Evolutionary conservation across 306 rosid species (phyloP).

Genomic region (Lotus japonicus): DNA sequence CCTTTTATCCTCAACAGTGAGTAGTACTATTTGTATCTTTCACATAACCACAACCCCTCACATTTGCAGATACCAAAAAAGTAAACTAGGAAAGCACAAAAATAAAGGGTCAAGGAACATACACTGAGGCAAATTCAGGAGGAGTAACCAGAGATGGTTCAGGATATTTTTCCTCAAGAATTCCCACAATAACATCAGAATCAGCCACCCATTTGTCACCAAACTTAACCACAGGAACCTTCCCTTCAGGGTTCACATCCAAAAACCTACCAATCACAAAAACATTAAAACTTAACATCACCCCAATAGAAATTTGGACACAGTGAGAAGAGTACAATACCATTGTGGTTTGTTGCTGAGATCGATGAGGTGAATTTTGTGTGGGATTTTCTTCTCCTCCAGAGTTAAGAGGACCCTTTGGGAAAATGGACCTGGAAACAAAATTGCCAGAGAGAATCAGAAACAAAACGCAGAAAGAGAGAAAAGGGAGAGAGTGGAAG

Average conservation of each 20-base stretch:
- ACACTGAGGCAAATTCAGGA: conserved; percentile 67
- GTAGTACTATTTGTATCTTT: neutral
- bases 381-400: conserved; percentile 75
- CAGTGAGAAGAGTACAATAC: conserved; percentile 23
- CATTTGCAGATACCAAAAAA: neutral
- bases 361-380: conserved; percentile 49
- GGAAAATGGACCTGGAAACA: conserved; percentile 59
- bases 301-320: neutral
- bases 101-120: conserved; percentile 19
- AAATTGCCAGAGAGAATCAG: neutral
- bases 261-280: conserved; percentile 45
- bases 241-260: conserved; percentile 74
- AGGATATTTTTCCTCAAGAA: conserved; percentile 67
- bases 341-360: conserved; percentile 64
- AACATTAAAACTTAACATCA: neutral
- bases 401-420: conserved; percentile 76
- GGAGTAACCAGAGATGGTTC: conserved; percentile 59
- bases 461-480: neutral
- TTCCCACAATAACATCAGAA: conserved; percentile 74
- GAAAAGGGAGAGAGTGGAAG: neutral
- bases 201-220: conserved; percentile 87
- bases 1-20: neutral
- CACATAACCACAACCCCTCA: too few relatives aligned
- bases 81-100: neutral
- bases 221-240: conserved; percentile 67